These are phyloP conservation scores for Ophiostoma novo-ulmi DNA, from an alignment of 2,329 filamentous ascomycete genomes.

Conservation along the genomic window DNA sequence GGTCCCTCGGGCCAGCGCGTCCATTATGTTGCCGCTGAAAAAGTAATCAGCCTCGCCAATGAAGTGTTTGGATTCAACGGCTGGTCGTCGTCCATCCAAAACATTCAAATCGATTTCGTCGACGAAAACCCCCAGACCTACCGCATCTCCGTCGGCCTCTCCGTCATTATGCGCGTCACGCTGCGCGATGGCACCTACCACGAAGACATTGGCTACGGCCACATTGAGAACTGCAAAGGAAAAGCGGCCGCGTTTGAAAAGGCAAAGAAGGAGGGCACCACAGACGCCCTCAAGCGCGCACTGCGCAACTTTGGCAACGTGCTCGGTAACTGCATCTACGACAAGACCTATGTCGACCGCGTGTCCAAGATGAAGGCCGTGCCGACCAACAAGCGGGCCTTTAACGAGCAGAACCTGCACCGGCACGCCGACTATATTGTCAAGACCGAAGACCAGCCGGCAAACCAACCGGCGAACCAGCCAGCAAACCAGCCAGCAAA, in stretches of 20 bases:
- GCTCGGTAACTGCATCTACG: conserved; percentile 96
- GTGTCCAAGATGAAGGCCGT: conserved; percentile 84
- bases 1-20: conserved; percentile 82
- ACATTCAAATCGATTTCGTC: conserved; percentile 91
- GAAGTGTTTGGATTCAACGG: conserved; percentile 96
- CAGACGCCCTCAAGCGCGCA: conserved; percentile 85
- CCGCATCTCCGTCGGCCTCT: conserved; percentile 78
- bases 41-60: conserved; percentile 91
- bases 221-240: conserved; percentile 91
- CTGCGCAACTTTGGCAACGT: conserved; percentile 92
- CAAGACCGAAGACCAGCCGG: conserved; percentile 43
- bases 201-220: conserved; percentile 94
- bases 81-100: conserved; percentile 94
- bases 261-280: conserved; percentile 96
- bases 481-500: too few species aligned
- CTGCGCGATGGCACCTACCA: conserved; percentile 92
- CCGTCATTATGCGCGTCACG: conserved; percentile 85
- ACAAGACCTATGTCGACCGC: conserved; percentile 86
- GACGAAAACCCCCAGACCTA: conserved; percentile 75
- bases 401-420: conserved; percentile 73
- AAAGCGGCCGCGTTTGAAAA: conserved; percentile 97
- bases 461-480: conserved; percentile 1
- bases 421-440: conserved; percentile 72
- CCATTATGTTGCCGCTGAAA: conserved; percentile 92
- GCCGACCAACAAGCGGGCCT: conserved; percentile 55